Conservation (phyloP, 1,139 yeast genomes). For the Lodderomyces metapsilosis region DNA sequence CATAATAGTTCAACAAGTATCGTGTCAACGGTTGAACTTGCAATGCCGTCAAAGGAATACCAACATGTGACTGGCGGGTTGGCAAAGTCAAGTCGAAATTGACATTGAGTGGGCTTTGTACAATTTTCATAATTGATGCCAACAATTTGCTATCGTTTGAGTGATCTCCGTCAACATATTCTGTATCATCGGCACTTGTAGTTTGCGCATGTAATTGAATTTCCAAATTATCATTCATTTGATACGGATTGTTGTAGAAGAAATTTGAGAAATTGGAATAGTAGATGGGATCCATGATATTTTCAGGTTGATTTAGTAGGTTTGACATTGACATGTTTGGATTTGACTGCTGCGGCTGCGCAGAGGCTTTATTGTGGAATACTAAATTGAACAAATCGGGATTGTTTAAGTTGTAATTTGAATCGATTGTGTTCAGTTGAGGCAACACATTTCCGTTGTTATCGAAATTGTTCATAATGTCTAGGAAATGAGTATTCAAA, state of each 20-base stretch:
- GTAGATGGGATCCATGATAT: constrained; percentile 34
- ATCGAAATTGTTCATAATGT: constrained; percentile 38
- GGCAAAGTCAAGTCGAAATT: constrained; percentile 38
- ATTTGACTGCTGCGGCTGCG: constrained; percentile 11
- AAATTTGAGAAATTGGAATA: constrained; percentile 44
- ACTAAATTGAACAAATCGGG: constrained; percentile 46
- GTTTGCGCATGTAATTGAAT: constrained; percentile 42
- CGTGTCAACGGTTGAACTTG: constrained; percentile 67
- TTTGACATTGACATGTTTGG: constrained; percentile 23
- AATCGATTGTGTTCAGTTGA: constrained; percentile 4
- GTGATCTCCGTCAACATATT: constrained; percentile 38
- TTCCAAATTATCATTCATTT: constrained; percentile 41
- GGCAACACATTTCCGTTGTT: constrained; percentile 5
- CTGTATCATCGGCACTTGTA: constrained; percentile 28
- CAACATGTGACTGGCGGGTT: constrained; percentile 20
- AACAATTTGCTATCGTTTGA: constrained; percentile 41
- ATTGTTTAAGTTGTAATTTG: constrained; percentile 15
- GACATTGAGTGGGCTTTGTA: constrained; percentile 39
- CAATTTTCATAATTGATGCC: constrained; percentile 46
- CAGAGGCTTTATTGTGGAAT: constrained; percentile 41
- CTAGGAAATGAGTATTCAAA: constrained; percentile 56
- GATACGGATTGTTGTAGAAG: constrained; percentile 44
- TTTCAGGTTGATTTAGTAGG: constrained; percentile 22
- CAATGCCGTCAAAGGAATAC: constrained; percentile 60
- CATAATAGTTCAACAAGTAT: constrained; percentile 69